Conservation (phyloP, 805 yeast genomes). For the Suhomyces emberorum region DNA sequence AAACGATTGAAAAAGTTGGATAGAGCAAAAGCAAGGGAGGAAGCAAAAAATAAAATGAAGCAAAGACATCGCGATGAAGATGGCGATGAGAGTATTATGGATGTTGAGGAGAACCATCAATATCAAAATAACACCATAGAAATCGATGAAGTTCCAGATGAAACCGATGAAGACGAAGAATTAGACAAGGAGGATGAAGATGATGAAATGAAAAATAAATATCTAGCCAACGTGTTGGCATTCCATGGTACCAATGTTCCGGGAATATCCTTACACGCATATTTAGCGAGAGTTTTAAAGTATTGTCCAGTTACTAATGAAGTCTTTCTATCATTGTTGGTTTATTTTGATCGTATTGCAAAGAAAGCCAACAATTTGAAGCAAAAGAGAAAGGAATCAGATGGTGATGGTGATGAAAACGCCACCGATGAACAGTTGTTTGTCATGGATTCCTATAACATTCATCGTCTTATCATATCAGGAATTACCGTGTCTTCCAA, state of each 20-base stretch:
- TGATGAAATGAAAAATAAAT: constrained; percentile 46
- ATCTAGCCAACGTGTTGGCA: constrained; percentile 70
- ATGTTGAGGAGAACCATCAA: constrained; percentile 10
- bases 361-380: constrained; percentile 64
- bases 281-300: constrained; percentile 83
- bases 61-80: constrained; percentile 8
- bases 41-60: constrained; percentile 2
- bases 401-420: constrained; percentile 13
- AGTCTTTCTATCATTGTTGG: constrained; percentile 84
- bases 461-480: constrained; percentile 88
- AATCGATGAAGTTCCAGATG: constrained; percentile 16
- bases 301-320: constrained; percentile 99
- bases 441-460: constrained; percentile 94
- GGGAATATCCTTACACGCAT: constrained; percentile 88
- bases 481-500: constrained; percentile 95
- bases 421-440: constrained; percentile 55
- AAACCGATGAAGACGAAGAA: constrained; percentile 19
- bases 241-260: constrained; percentile 97
- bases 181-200: constrained; percentile 30
- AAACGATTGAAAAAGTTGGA: constrained; percentile 26
- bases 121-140: constrained; percentile 21
- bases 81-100: constrained; percentile 10
- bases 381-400: constrained; percentile 21
- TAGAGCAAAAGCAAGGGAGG: constrained; percentile 10
- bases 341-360: constrained; percentile 92